These are phyloP conservation scores for Thelonectria blattea DNA, from an alignment of 2,329 filamentous ascomycete genomes.

Conservation along the genomic window DNA sequence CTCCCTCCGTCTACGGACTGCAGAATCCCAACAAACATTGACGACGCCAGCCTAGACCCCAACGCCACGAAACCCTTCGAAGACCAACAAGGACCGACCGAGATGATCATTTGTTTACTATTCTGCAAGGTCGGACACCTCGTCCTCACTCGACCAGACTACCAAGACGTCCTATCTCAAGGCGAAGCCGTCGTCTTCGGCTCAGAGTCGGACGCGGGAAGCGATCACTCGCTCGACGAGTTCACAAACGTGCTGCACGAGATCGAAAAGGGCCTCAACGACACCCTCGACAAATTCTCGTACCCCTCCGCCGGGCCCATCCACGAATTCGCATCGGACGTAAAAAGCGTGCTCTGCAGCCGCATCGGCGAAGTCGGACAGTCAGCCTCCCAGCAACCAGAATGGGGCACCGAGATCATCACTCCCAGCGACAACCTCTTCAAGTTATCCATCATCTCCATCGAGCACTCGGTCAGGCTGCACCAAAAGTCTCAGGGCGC, in stretches of 20 bases:
- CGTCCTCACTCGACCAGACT: neutral
- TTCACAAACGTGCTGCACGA: neutral
- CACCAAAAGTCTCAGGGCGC: neutral
- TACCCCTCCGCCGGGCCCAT: constrained; percentile 1
- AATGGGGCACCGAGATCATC: constrained; percentile 18
- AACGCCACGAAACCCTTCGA: neutral
- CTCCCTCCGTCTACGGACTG: constrained; percentile 14
- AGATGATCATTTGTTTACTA: constrained; percentile 21
- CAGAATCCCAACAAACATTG: constrained; percentile 18
- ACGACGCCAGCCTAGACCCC: constrained; percentile 14
- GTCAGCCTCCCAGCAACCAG: constrained; percentile 1
- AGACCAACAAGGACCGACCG: constrained; percentile 6
- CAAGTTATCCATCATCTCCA: constrained; percentile 10
- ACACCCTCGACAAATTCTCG: constrained; percentile 8
- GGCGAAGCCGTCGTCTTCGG: neutral
- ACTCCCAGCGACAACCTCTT: constrained; percentile 18
- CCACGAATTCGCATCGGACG: constrained; percentile 1
- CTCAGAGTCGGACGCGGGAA: neutral
- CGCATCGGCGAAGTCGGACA: neutral
- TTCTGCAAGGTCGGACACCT: constrained; percentile 15
- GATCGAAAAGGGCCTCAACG: neutral
- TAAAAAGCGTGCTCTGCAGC: neutral
- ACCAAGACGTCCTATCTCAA: neutral
- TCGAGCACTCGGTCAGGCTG: constrained; percentile 3
- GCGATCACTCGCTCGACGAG: neutral